Conservation (phyloP, 31 red algal species). For the Asparagopsis taxiformis region DNA sequence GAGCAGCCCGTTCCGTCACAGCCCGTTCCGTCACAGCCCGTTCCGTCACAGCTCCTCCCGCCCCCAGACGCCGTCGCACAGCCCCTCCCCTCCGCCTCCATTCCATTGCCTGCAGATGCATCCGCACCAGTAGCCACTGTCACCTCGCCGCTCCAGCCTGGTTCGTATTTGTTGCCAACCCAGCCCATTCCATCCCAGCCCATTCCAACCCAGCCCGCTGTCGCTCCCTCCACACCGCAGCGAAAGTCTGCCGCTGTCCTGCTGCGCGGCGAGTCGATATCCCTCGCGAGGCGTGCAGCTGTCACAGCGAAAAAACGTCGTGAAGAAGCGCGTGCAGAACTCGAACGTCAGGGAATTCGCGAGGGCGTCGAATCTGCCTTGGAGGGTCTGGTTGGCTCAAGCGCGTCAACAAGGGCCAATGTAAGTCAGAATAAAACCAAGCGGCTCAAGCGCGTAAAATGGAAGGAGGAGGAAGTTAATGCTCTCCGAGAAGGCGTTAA, state of each 20-base stretch:
- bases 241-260: constrained; percentile 1
- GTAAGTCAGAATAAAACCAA: constrained; percentile 45
- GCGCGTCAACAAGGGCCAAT: constrained; percentile 22
- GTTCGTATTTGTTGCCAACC: not conserved
- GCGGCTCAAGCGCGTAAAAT: constrained; percentile 42
- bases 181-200: not conserved
- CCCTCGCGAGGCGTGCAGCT: constrained; percentile 37
- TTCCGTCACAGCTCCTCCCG: not conserved
- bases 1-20: not conserved
- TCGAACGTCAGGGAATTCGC: constrained; percentile 21
- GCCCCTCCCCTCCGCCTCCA: constrained; percentile 1
- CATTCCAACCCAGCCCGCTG: not conserved
- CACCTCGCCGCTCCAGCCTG: not conserved
- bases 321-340: constrained; percentile 26
- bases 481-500: constrained; percentile 35
- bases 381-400: constrained; percentile 11
- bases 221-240: not conserved
- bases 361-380: constrained; percentile 8
- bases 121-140: too few species aligned
- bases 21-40: not conserved
- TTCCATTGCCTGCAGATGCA: not conserved
- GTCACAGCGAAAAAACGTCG: constrained; percentile 34
- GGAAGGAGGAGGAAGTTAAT: constrained; percentile 20
- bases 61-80: not conserved
- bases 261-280: constrained; percentile 33